Base-by-base conservation (phyloP, 768 basidiomycete genomes). In the Panus rudis region DNA sequence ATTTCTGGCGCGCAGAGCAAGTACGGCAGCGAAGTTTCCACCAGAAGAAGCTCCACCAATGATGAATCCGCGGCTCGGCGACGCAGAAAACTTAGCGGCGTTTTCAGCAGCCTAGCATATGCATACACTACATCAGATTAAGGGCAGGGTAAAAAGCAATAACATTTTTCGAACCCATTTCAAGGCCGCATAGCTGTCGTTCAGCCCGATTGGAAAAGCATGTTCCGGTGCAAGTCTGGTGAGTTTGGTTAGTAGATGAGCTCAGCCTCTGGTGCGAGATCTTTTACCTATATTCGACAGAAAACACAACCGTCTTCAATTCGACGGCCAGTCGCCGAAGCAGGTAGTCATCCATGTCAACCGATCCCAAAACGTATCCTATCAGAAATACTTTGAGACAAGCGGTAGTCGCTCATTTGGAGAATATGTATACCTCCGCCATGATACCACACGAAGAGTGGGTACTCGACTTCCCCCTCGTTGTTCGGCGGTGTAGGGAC, bases 51-150 rank as follows among this genome's bases (percentile, higher is more conserved):
- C n/a, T 10, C 28, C 28, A n/a, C 28, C 28, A 10, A 30, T 10
- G 28, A 30, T 30, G 28, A 30, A 30, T 10, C 28, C 28, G 24
- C 56, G 57, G 5, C 30, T 23, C 23, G 52, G 39, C 27, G 45
- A 47, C 1, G 40, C 53, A 3, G 22, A 33, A 11, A 61, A 39
- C 1, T 20, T 14, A 1, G 16, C 27, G 13, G 46, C 23, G 37
- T 53, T 45, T 2, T 31, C 31, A 7, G 45, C 44, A 22, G 45
- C 32, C 52, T 53, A n/a, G n/a, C n/a, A n/a, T n/a, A 40, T 30
- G 10, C 28, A 30, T 16, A 30, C 10, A 30, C 28, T 30, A 16
- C 28, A 16, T 30, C 28, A 30, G 10, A 10, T 30, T 16, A 10
- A 30, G 28, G 28, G 28, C 28, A 10, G 10, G 28, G 16, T 10